Conservation (phyloP, 441 rosid species). For the Gossypium trilobum region DNA sequence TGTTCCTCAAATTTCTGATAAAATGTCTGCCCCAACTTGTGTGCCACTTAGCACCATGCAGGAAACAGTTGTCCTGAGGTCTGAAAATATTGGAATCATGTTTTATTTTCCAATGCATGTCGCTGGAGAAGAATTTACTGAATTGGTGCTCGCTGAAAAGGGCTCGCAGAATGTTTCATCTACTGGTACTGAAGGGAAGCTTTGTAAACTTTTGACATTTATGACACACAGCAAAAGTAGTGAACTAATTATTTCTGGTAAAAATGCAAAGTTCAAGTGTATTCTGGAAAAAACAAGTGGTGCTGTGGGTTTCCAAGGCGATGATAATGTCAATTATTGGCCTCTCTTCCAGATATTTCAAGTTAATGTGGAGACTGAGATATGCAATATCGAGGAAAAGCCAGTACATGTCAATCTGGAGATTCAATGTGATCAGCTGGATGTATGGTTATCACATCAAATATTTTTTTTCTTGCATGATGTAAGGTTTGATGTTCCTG, state of each 20-base stretch:
- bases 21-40: slow-evolving; percentile 22
- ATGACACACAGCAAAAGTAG: slow-evolving; percentile 37
- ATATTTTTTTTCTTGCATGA: slow-evolving; percentile 63
- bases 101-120: slow-evolving; percentile 47
- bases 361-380: slow-evolving; percentile 38
- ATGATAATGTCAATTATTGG: slow-evolving; percentile 35
- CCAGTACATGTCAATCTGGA: slow-evolving; percentile 27
- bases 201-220: slow-evolving; percentile 40
- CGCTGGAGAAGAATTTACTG: slow-evolving; percentile 24
- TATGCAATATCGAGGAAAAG: slow-evolving; percentile 31
- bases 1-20: slow-evolving; percentile 28
- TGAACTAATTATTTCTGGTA: slow-evolving; percentile 38
- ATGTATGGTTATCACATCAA: slow-evolving; percentile 60
- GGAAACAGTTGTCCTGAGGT: slow-evolving; percentile 31
- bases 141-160: slow-evolving; percentile 26
- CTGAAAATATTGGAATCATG: slow-evolving; percentile 50
- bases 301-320: slow-evolving; percentile 30
- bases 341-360: slow-evolving; percentile 59
- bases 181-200: slow-evolving; percentile 28
- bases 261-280: slow-evolving; percentile 43
- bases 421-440: slow-evolving; percentile 49
- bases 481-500: slow-evolving; percentile 43
- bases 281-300: slow-evolving; percentile 46
- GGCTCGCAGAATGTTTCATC: slow-evolving; percentile 25
- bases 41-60: slow-evolving; percentile 24